Base-by-base conservation (phyloP, 1,139 yeast genomes). In the Geotrichum aggregatum region DNA sequence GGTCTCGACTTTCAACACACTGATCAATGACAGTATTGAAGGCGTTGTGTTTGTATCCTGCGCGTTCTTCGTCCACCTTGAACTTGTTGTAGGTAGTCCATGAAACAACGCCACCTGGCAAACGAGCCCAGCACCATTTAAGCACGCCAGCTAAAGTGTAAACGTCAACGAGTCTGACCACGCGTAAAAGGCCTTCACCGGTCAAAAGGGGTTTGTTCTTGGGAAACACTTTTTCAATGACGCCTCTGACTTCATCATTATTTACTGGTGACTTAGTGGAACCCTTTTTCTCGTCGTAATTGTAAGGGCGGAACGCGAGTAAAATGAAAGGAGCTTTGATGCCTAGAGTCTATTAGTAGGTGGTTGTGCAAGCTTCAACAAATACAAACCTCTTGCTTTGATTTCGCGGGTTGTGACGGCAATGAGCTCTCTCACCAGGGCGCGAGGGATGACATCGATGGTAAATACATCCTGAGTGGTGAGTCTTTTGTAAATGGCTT, bases 61-160 rank as follows among this genome's bases (percentile, higher is more conserved):
- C 53, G 3, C 57, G 56, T 49, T 75, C 76, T 65, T 88, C 96
- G 54, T 79, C 72, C 31, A 78, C 73, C 61, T 77, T 82, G 66
- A 84, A 89, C 57, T 83, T 81, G 34, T 81, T 73, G 65, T 89
- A 89, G 0, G 87, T 82, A 55, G 83, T 84, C 95, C 96, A 87
- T 0, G 96, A 94, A 41, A 89, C 82, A 31, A 88, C 76, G 59
- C 91, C 91, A 56, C 81, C 80, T 53, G 84, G 84, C 30, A 89
- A 69, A 58, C 97, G 72, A 57, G 92, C 79, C 97, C 97, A 89
- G 51, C 89, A 74, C 69, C 85, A 88, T 64, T 87, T 88, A 56
- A 88, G 71, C 2, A 83, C 82, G 55, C 89, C 80, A 47, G 86
- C 80, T 47, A 87, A 71, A 0, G 92, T 84, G 58, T 59, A 52